Conservation (phyloP, 805 yeast genomes). For the Tetrapisispora phaffii region DNA sequence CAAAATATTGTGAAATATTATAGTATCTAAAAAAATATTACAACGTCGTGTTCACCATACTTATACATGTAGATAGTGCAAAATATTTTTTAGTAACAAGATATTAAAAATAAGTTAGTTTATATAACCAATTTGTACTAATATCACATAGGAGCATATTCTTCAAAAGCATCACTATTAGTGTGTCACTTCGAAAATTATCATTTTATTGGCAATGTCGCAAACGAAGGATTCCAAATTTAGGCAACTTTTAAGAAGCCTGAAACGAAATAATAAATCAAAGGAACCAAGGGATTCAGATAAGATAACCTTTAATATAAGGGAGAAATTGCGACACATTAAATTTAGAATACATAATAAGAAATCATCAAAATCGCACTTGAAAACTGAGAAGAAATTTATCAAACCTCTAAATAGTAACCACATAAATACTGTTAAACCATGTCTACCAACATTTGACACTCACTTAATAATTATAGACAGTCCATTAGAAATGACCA, state of each 20-base stretch:
- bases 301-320: not conserved
- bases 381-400: not conserved
- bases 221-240: not conserved
- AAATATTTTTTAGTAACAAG: too few relatives aligned
- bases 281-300: not conserved
- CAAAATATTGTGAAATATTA: too few relatives aligned
- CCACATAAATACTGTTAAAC: not conserved
- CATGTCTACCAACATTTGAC: not conserved
- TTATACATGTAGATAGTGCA: too few relatives aligned
- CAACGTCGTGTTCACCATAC: too few relatives aligned
- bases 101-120: too few relatives aligned
- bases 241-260: not conserved
- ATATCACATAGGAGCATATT: too few relatives aligned
- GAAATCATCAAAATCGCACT: not conserved
- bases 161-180: too few relatives aligned
- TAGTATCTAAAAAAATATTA: too few relatives aligned
- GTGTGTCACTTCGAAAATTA: too few relatives aligned
- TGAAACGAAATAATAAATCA: not conserved
- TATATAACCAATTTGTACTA: too few relatives aligned
- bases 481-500: not conserved
- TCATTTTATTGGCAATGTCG: not conserved
- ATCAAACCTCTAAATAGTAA: not conserved
- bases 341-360: not conserved
- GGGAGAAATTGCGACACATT: not conserved
- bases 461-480: not conserved